These are phyloP conservation scores for Ascochyta koolunga DNA, from an alignment of 2,329 filamentous ascomycete species.

Conservation along the genomic window DNA sequence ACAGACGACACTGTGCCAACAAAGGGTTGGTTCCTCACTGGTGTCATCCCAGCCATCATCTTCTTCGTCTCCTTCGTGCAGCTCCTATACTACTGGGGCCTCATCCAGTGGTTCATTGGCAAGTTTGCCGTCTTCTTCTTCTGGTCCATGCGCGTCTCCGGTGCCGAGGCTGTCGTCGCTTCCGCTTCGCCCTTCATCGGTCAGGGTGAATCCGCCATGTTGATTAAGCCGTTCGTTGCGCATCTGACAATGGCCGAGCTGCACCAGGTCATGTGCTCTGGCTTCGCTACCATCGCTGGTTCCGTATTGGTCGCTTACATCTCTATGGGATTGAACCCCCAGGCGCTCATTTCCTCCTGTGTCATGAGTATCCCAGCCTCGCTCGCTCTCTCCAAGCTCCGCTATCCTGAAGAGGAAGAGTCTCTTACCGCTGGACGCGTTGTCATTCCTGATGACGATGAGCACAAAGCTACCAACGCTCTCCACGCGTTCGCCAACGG, in stretches of 20 bases:
- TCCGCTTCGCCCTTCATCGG: constrained; percentile 93
- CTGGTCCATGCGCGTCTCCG: constrained; percentile 85
- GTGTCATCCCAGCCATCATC: constrained; percentile 88
- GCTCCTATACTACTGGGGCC: constrained; percentile 78
- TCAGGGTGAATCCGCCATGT: constrained; percentile 91
- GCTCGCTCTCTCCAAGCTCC: constrained; percentile 85
- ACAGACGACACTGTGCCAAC: constrained; percentile 55
- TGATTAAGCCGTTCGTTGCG: constrained; percentile 84
- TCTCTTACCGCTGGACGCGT: constrained; percentile 82
- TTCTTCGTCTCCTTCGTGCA: constrained; percentile 96
- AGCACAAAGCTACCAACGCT: constrained; percentile 76
- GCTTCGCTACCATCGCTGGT: constrained; percentile 90
- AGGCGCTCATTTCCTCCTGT: constrained; percentile 86
- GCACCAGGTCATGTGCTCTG: constrained; percentile 91
- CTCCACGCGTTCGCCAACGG: constrained; percentile 87
- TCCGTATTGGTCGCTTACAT: constrained; percentile 88
- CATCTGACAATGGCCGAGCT: constrained; percentile 87
- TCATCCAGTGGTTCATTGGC: constrained; percentile 86
- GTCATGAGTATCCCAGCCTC: constrained; percentile 96
- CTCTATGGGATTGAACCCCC: constrained; percentile 77
- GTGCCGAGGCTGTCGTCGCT: constrained; percentile 91
- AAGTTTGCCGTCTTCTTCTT: constrained; percentile 93
- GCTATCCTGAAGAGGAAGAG: constrained; percentile 87
- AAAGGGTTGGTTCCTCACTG: constrained; percentile 72
- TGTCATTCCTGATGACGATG: constrained; percentile 78